These are phyloP conservation scores for Hypoxylon trugodes DNA, from an alignment of 495 filamentous ascomycete genomes.

Conservation along the genomic window DNA sequence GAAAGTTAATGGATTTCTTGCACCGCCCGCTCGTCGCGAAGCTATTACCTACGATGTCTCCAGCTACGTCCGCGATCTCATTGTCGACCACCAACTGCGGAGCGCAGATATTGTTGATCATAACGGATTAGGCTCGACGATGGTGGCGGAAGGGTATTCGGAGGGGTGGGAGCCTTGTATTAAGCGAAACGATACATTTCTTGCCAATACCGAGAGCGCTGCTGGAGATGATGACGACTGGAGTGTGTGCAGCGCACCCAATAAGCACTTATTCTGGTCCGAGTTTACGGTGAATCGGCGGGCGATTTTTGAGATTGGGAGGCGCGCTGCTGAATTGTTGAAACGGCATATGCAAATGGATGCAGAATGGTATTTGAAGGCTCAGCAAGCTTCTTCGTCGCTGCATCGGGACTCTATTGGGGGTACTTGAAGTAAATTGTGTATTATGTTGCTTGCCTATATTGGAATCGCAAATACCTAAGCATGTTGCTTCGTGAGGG, in stretches of 20 bases:
- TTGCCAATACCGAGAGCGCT: background rate
- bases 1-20: background rate
- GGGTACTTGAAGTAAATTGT: too few species aligned
- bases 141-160: conserved; percentile 30
- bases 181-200: background rate
- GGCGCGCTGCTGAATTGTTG: conserved; percentile 39
- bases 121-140: conserved; percentile 40
- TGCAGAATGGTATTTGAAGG: conserved; percentile 21
- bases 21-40: conserved; percentile 38
- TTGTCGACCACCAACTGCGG: conserved; percentile 48
- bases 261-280: conserved; percentile 48
- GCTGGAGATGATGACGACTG: background rate
- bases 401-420: conserved; percentile 10
- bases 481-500: too few species aligned
- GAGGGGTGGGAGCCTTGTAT: conserved; percentile 46
- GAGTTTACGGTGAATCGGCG: conserved; percentile 43
- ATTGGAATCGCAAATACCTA: too few species aligned
- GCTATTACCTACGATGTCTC: conserved; percentile 41
- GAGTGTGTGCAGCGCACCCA: conserved; percentile 38
- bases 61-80: conserved; percentile 40
- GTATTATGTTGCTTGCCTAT: too few species aligned
- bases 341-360: conserved; percentile 33
- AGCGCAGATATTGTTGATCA: conserved; percentile 40
- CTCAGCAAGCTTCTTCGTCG: conserved; percentile 16
- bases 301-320: conserved; percentile 45